These are phyloP conservation scores for Penicillium sp. DNA, from an alignment of 2,329 filamentous ascomycete genomes.

Conservation along the genomic window DNA sequence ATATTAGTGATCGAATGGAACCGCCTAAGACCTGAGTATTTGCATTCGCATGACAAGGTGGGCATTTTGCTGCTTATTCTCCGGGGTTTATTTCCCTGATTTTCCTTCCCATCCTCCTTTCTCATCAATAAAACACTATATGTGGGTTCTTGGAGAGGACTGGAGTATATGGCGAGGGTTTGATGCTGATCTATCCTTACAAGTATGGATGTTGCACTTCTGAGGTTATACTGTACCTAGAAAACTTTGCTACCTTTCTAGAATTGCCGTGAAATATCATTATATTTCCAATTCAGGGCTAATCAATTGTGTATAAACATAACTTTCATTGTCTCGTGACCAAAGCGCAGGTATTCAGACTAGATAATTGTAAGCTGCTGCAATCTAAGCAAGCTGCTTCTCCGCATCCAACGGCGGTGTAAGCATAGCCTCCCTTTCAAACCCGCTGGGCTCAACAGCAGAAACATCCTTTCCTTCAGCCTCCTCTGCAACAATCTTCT, in stretches of 20 bases:
- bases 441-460: background rate
- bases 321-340: background rate
- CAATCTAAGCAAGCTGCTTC: constrained; percentile 20
- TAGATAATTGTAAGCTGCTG: background rate
- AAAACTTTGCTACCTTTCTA: too few relatives aligned
- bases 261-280: too few relatives aligned
- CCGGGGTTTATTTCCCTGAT: constrained; percentile 7
- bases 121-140: constrained; percentile 40
- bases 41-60: background rate
- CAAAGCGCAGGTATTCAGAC: background rate
- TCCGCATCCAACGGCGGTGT: constrained; percentile 35
- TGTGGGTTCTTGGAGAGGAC: constrained; percentile 41
- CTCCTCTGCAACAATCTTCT: constrained; percentile 10
- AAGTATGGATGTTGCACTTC: too few relatives aligned
- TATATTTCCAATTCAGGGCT: too few relatives aligned
- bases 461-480: constrained; percentile 3
- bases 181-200: too few relatives aligned
- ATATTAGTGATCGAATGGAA: constrained; percentile 16
- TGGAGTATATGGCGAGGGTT: background rate
- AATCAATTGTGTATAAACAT: too few relatives aligned
- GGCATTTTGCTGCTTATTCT: background rate
- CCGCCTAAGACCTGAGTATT: background rate
- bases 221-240: too few relatives aligned
- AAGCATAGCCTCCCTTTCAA: constrained; percentile 20
- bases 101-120: constrained; percentile 24